Percentiles rank a stretch among this genome's conserved stretches.
Evolutionary conservation across 2,329 filamentous ascomycete genomes (phyloP).

Genomic region (Alternaria ethzedia): DNA sequence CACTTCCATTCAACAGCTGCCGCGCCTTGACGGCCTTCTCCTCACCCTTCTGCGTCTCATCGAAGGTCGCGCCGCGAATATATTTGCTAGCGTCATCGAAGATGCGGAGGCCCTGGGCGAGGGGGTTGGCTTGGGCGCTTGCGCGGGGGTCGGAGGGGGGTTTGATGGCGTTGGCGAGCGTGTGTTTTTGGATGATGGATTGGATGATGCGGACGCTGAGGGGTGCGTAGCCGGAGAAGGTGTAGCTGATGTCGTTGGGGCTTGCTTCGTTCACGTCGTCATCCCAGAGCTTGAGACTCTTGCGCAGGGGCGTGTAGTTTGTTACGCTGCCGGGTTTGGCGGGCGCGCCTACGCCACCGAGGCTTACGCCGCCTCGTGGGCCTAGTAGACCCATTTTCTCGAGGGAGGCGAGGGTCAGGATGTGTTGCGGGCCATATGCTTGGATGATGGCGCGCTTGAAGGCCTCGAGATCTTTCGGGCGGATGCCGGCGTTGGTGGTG

Average conservation of each 20-base stretch:
- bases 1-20: constrained; percentile 76
- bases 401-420: constrained; percentile 84
- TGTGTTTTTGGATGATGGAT: constrained; percentile 88
- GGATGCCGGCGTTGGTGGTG: constrained; percentile 85
- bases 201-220: constrained; percentile 91
- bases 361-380: constrained; percentile 54
- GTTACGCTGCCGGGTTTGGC: constrained; percentile 59
- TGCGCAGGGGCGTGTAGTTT: constrained; percentile 88
- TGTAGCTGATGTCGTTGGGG: constrained; percentile 94
- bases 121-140: constrained; percentile 57
- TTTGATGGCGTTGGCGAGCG: constrained; percentile 68
- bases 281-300: constrained; percentile 85
- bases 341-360: constrained; percentile 54
- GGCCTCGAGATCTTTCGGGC: constrained; percentile 83
- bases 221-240: constrained; percentile 96
- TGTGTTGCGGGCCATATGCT: constrained; percentile 93
- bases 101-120: constrained; percentile 83
- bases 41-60: constrained; percentile 88
- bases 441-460: constrained; percentile 89
- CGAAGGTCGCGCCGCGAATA: constrained; percentile 86
- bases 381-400: constrained; percentile 90
- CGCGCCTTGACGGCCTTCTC: constrained; percentile 90
- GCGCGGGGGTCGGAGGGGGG: constrained; percentile 49
- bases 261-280: constrained; percentile 97
- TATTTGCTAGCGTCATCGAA: constrained; percentile 94